These are phyloP conservation scores for Oryza punctata DNA, from an alignment of 176 grass and related monocot genomes.

Conservation along the genomic window DNA sequence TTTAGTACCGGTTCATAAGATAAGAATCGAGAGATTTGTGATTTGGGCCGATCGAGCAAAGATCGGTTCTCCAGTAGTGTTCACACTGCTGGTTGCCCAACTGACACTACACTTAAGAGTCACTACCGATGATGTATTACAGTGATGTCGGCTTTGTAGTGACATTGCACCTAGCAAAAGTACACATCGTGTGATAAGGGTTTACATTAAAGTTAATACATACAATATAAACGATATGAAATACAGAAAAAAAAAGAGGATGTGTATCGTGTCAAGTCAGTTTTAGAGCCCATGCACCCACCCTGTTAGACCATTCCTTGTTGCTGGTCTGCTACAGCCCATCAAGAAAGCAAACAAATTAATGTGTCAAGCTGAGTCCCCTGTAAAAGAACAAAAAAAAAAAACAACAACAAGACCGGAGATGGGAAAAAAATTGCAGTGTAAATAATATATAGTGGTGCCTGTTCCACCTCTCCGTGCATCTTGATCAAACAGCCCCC, in stretches of 20 bases:
- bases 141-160: too few species aligned
- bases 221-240: slow-evolving; percentile 39
- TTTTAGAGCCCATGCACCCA: slow-evolving; percentile 37
- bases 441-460: slow-evolving; percentile 10
- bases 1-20: too few species aligned
- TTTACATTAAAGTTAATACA: slow-evolving; percentile 4
- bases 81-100: too few species aligned
- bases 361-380: neutral
- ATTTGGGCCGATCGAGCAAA: too few species aligned
- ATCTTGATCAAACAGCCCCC: neutral
- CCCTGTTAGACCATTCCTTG: slow-evolving; percentile 29
- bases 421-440: neutral
- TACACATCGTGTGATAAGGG: neutral
- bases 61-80: too few species aligned
- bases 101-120: too few species aligned
- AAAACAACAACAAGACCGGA: neutral
- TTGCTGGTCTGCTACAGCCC: slow-evolving; percentile 3
- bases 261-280: slow-evolving; percentile 20
- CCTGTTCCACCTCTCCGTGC: slow-evolving; percentile 41
- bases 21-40: too few species aligned
- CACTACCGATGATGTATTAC: too few species aligned
- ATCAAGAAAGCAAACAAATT: neutral
- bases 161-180: too few species aligned
- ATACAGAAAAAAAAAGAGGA: neutral
- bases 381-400: neutral